Evolutionary conservation across 805 yeast species (phyloP), one percentile per base, ranked within the genome.

Genomic region (Dipodascus albidus): DNA sequence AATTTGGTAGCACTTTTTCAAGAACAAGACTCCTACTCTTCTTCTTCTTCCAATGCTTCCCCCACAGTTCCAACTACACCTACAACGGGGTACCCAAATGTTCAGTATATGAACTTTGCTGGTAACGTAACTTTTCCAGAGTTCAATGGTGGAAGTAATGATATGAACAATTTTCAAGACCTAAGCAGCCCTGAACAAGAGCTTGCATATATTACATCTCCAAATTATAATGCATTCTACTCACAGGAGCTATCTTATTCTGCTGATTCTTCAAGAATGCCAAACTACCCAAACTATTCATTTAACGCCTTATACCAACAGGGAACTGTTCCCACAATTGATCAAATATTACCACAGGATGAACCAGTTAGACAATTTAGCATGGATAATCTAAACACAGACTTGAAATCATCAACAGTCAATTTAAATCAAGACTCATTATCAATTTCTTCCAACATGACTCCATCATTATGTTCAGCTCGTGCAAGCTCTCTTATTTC

Each of bases 61-160:
- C 49, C 49, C 24, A 47, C 31, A 22, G 19, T 47, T 4, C 49
- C 49, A 6, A 47, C 23, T 47, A 47, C 49, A 14, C 49, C 49
- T 6, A 22, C 14, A 4, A 3, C n/a, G 22, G 31, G n/a, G 4
- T 47, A 47, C 15, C 17, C 44, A n/a, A 38, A 38, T 14, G 6
- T 17, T 4, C 44, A 38, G 15, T 38, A 38, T 38, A 14, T 38
- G 44, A 38, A 17, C 20, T 4, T 38, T n/a, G 6, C 15, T 11
- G 44, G 44, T 8, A 38, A 17, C n/a, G 17, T 17, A 8, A 38
- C 9, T 17, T 17, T 38, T 8, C 20, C 44, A 38, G 44, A 38
- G 6, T n/a, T 38, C 20, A 14, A 14, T n/a, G 17, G 6, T 14
- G 17, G 20, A 38, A n/a, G 20, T 19, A 38, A 14, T 17, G 44